A percentile compares a stretch with the other conserved stretches of the same genome.
Conservation (phyloP, 2,329 filamentous ascomycete genomes). For the Claviceps humidiphila region DNA sequence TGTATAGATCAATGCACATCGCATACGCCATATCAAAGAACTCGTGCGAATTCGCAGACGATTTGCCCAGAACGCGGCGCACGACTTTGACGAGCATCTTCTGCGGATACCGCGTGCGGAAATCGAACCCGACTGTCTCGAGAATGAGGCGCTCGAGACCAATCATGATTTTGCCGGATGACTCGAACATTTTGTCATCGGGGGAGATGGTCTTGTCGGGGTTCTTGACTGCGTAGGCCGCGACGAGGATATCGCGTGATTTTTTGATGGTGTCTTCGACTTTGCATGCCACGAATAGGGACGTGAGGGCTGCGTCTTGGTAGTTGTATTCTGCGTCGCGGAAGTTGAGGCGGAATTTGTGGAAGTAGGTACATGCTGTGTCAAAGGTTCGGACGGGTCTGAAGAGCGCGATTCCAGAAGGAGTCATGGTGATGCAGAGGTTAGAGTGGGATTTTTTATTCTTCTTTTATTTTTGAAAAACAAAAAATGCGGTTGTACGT, state of each 20-base stretch:
- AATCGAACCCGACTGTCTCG: slow-evolving; percentile 87
- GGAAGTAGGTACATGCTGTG: slow-evolving; percentile 83
- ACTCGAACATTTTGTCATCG: slow-evolving; percentile 82
- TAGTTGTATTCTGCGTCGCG: slow-evolving; percentile 77
- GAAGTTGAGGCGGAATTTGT: slow-evolving; percentile 81
- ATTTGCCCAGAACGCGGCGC: slow-evolving; percentile 36
- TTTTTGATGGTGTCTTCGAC: slow-evolving; percentile 98
- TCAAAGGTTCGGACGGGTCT: slow-evolving; percentile 86
- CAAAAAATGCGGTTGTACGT: background rate
- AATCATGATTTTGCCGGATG: slow-evolving; percentile 66
- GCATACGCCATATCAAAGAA: slow-evolving; percentile 62
- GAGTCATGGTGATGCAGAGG: background rate
- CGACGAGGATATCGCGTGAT: slow-evolving; percentile 81
- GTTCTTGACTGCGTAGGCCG: slow-evolving; percentile 73
- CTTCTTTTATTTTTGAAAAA: background rate
- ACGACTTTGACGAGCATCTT: slow-evolving; percentile 71
- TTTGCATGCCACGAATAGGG: slow-evolving; percentile 88
- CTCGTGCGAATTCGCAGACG: slow-evolving; percentile 13
- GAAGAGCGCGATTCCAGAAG: background rate
- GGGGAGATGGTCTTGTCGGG: slow-evolving; percentile 54
- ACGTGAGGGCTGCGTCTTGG: slow-evolving; percentile 74
- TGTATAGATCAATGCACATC: slow-evolving; percentile 80
- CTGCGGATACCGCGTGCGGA: slow-evolving; percentile 77
- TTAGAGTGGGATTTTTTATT: background rate
- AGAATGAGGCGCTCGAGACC: slow-evolving; percentile 86